Evolutionary conservation across 768 basidiomycete species (phyloP).

Genomic region (Boletus fagicola): DNA sequence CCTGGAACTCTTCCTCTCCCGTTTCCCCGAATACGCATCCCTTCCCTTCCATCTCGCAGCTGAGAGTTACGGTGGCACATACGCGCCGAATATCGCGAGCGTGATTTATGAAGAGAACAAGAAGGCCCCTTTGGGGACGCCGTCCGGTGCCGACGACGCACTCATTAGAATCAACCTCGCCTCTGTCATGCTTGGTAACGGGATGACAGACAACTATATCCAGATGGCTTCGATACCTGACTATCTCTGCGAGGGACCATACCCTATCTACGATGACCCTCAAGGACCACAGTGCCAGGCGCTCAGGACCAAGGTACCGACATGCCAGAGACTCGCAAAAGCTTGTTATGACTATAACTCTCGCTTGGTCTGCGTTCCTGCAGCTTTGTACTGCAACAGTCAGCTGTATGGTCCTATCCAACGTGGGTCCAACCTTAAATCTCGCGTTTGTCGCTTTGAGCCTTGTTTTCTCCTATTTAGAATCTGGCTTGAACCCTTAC

Average conservation of each 20-base stretch:
- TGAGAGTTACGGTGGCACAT: slow-evolving; percentile 78
- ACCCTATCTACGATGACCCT: slow-evolving; percentile 73
- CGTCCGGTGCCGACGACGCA: slow-evolving; percentile 37
- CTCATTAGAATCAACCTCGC: slow-evolving; percentile 75
- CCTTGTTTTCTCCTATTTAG: slow-evolving; percentile 32
- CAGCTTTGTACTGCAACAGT: slow-evolving; percentile 74
- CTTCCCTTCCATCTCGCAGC: slow-evolving; percentile 77
- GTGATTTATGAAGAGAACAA: slow-evolving; percentile 80
- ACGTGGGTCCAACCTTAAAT: slow-evolving; percentile 42
- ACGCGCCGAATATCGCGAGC: slow-evolving; percentile 82
- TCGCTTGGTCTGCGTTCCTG: slow-evolving; percentile 68
- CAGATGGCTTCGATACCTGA: slow-evolving; percentile 84
- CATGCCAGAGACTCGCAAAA: slow-evolving; percentile 71
- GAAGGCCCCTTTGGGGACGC: slow-evolving; percentile 44
- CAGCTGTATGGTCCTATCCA: slow-evolving; percentile 71
- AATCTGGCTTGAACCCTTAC: slow-evolving; percentile 82
- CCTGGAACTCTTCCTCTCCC: slow-evolving; percentile 74
- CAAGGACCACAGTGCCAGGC: slow-evolving; percentile 63
- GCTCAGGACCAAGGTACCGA: slow-evolving; percentile 62
- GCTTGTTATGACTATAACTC: slow-evolving; percentile 64
- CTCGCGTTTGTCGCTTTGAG: neutral
- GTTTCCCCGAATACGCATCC: slow-evolving; percentile 70
- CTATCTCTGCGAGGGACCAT: slow-evolving; percentile 79
- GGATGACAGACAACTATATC: slow-evolving; percentile 75
- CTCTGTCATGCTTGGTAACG: slow-evolving; percentile 86